Evolutionary conservation across 495 filamentous ascomycete species (phyloP), one percentile per base, ranked within the genome.

Genomic region (Bombardia bombarda): DNA sequence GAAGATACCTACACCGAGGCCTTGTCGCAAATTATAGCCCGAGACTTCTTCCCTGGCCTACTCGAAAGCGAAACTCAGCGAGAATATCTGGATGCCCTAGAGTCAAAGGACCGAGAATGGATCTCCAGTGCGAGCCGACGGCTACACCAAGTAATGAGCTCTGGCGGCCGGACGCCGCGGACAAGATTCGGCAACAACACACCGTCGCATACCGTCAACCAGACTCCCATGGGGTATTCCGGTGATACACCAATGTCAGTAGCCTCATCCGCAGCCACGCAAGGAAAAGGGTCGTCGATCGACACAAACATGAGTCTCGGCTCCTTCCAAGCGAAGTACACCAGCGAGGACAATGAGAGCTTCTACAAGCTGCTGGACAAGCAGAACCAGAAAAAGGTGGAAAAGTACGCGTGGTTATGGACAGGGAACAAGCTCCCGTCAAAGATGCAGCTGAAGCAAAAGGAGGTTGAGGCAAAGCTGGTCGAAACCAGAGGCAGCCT

Each of bases 21-120:
- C 7, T 67, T 98, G 20, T 94, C 90, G 1, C 83, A 95, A 38
- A 97, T 98, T 51, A 95, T 97, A 41, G 85, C 86, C 22, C 86
- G 93, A 30, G 93, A 98, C 66, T 98, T 92, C 72, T 98, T 96
- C 61, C 92, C 92, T 0, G 92, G 90, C 2, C 72, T 98, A 0
- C 69, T 90, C 1, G 90, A 97, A 53, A 80, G 78, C 22, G 79
- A 95, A 46, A 78, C 79, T 3, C 88, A 95, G 55, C 81, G 90
- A 52, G 92, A 98, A 50, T 96, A 95, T 55, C 69, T 98, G 20
- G 83, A 93, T 53, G 92, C 92, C 0, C 63, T 96, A 7, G 87
- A 92, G 10, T 92, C 87, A 4, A 78, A 81, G 26, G 83, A 98
- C 60, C 66, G 72, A 40, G 77, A 75, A 53, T 96, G 93, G 90